Percentiles rank a stretch among this genome's conserved stretches.
Evolutionary conservation across 345 rosid genomes (phyloP).

Genomic region (Boechera divaricarpa): DNA sequence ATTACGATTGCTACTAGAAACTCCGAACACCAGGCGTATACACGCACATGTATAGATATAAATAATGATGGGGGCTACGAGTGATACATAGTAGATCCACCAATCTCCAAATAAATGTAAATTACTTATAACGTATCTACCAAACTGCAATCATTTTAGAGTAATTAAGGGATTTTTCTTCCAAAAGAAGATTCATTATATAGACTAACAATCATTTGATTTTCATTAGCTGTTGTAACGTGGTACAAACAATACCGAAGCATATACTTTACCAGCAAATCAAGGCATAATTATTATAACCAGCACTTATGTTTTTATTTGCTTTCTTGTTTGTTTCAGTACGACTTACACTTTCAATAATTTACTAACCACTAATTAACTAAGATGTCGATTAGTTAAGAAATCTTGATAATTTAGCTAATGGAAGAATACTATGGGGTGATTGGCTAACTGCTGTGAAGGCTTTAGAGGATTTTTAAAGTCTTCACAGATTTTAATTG

Average conservation of each 20-base stretch:
- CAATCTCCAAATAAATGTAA: conserved; percentile 24
- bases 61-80: neutral
- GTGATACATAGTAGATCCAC: conserved; percentile 18
- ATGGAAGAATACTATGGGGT: no score
- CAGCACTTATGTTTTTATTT: neutral
- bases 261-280: conserved; percentile 34
- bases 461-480: no score
- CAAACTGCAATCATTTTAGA: conserved; percentile 40
- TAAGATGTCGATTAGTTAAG: neutral
- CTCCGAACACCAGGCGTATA: no score
- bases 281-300: conserved; percentile 33
- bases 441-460: no score
- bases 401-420: neutral
- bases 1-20: no score
- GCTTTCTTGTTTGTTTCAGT: conserved; percentile 15
- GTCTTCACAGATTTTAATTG: no score
- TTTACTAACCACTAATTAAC: neutral
- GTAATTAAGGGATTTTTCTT: conserved; percentile 28
- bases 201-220: conserved; percentile 30
- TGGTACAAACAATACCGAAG: conserved; percentile 16
- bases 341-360: conserved; percentile 1
- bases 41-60: no score
- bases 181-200: conserved; percentile 11
- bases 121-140: conserved; percentile 25
- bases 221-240: conserved; percentile 40